Base-by-base conservation (phyloP, 345 rosid species). In the Psidium guajava region DNA sequence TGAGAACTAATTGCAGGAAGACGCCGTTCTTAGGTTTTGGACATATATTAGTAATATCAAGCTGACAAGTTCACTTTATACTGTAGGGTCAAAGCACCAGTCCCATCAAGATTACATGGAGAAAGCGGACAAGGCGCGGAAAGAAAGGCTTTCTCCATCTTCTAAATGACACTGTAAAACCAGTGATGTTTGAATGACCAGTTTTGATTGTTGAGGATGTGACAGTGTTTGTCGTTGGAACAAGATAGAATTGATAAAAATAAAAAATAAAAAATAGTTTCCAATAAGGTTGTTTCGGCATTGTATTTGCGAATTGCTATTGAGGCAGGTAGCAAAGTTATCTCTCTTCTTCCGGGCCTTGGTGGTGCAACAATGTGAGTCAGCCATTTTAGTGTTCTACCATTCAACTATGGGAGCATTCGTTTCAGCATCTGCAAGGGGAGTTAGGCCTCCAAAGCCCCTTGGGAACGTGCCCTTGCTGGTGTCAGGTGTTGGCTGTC, bases 101-200 rank as follows among this genome's bases (percentile, higher is more conserved):
- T 96, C 98, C 2, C 98, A 96, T 86, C 99, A 97, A 94, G 99
- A 97, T 89, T 97, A 97, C 92, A 12, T 97, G 98, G 99, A 97
- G 82, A 96, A 88, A 83, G 99, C 99, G 3, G 99, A 97, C 89
- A 93, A 92, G 89, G 99, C 99, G 81, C 90, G 98, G 54, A 92
- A 86, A 83, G 93, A 91, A 27, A 94, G 98, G 59, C 98, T 97
- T 82, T 97, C 98, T 32, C 32, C 80, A 50, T 85, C 93, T 81
- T 80, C 88, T 12, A 92, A 94, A 88, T 91, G 87, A 90, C 85
- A 11, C 81, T 13, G n/a, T 82, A 12, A 21, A 32, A 28, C 59
- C 9, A 28, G 58, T 52, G 84, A 42, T 52, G 49, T 56, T 82
- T 82, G 32, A 24, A 47, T 51, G 84, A 54, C 50, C 44, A 82